These are phyloP conservation scores for Euphrasia confusa DNA, from an alignment of 257 asterid species.

Conservation along the genomic window DNA sequence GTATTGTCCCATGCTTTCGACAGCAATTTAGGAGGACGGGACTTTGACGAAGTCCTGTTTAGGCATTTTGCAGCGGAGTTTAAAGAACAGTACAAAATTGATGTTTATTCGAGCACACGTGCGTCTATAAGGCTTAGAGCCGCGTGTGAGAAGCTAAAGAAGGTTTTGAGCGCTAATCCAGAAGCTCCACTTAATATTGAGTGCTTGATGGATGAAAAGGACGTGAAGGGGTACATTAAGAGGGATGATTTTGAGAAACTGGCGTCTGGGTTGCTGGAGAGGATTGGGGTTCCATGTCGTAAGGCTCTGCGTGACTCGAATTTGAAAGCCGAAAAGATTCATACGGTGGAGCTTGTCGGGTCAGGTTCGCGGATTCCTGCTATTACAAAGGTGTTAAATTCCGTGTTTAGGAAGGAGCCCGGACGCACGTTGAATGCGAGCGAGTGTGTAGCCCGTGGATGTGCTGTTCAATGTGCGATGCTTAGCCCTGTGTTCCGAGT, in stretches of 20 bases:
- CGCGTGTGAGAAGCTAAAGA: slow-evolving; percentile 91
- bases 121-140: slow-evolving; percentile 85
- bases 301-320: slow-evolving; percentile 74
- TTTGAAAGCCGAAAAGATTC: slow-evolving; percentile 57
- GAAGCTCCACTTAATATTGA: slow-evolving; percentile 93
- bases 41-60: slow-evolving; percentile 84
- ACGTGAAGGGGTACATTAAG: slow-evolving; percentile 78
- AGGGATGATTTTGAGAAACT: slow-evolving; percentile 89
- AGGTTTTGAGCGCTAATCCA: slow-evolving; percentile 93
- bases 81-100: slow-evolving; percentile 65
- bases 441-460: slow-evolving; percentile 97
- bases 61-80: slow-evolving; percentile 69
- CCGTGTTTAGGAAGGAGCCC: slow-evolving; percentile 70
- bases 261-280: slow-evolving; percentile 61
- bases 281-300: slow-evolving; percentile 62
- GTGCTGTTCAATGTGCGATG: slow-evolving; percentile 96
- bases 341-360: slow-evolving; percentile 90
- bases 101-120: slow-evolving; percentile 73
- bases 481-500: slow-evolving; percentile 83
- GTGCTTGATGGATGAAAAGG: slow-evolving; percentile 99
- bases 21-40: slow-evolving; percentile 85
- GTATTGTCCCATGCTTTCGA: slow-evolving; percentile 84
- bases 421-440: slow-evolving; percentile 85
- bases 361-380: slow-evolving; percentile 97
- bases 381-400: slow-evolving; percentile 50